Evolutionary conservation across 1,139 yeast genomes (phyloP), one percentile per base, ranked within the genome.

Genomic region (Magnusiomyces suaveolens): DNA sequence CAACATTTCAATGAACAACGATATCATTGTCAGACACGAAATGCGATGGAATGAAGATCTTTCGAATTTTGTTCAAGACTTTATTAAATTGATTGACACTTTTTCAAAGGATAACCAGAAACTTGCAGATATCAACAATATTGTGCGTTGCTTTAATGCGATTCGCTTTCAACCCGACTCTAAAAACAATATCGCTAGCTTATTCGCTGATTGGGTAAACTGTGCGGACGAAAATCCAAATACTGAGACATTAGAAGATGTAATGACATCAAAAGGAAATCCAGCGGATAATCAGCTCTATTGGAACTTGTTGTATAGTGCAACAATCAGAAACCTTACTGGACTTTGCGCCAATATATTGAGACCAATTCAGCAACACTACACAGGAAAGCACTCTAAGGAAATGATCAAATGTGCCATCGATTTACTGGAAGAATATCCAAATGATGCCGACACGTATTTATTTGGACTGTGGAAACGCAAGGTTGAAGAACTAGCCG

Each of bases 321-420:
- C 84, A 48, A 64, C 84, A 1, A 63, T 80, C 2, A 75, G 95
- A 64, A 95, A 95, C 0, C 69, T 83, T 50, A 76, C 82, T 1
- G 82, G 80, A 57, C 83, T 87, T 0, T 68, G 61, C 12, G 58
- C 54, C 3, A 52, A 59, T 3, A 53, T 59, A n/a, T 54, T 63
- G 4, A 51, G 54, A 4, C 54, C 53, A 6, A 59, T 60, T 3
- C 43, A 48, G 12, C 53, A 52, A 75, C 60, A 66, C 70, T 48
- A 85, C 79, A 60, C 76, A 80, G 1, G 71, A 1, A 50, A 39
- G 3, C 53, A 52, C 12, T 39, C 56, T 21, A 59, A 60, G 12
- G 50, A 55, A 1, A 61, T 58, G 2, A 29, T 64, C 20, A 58
- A 60, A 3, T 54, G 56, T 33, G 59, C 61, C 24, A 60, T 59